Evolutionary conservation across 2,329 filamentous ascomycete species (phyloP).

Genomic region (Aspergillus pseudonomiae): DNA sequence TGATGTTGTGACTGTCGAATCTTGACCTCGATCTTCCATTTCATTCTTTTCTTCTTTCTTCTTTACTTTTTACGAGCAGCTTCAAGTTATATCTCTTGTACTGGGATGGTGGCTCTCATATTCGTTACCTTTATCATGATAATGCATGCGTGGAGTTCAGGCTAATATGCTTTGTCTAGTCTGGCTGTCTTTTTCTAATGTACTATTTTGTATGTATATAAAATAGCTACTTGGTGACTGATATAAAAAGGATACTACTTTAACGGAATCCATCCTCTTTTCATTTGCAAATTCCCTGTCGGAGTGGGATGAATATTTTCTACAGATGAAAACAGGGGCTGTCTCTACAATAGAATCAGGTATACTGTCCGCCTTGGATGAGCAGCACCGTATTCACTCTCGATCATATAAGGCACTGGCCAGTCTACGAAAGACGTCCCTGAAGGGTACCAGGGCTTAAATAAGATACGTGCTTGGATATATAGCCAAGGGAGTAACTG

Average conservation of each 20-base stretch:
- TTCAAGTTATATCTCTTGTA: not conserved
- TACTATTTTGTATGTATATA: conserved; percentile 7
- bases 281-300: not conserved
- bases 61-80: not conserved
- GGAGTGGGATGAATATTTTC: not conserved
- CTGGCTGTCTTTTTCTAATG: not conserved
- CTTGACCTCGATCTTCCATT: not conserved
- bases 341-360: not conserved
- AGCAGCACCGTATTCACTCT: no score
- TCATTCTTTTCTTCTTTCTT: no score
- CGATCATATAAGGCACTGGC: no score
- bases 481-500: not conserved
- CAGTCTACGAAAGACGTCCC: not conserved
- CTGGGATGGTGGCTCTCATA: not conserved
- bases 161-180: not conserved
- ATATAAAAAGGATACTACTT: not conserved
- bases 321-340: no score
- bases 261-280: not conserved
- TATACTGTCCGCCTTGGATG: not conserved
- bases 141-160: conserved; percentile 13
- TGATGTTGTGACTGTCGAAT: not conserved
- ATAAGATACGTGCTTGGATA: not conserved
- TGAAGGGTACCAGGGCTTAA: not conserved
- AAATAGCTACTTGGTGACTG: not conserved
- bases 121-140: not conserved